Evolutionary conservation across 2,329 filamentous ascomycete genomes (phyloP).

Genomic region (Eutypella sp.): DNA sequence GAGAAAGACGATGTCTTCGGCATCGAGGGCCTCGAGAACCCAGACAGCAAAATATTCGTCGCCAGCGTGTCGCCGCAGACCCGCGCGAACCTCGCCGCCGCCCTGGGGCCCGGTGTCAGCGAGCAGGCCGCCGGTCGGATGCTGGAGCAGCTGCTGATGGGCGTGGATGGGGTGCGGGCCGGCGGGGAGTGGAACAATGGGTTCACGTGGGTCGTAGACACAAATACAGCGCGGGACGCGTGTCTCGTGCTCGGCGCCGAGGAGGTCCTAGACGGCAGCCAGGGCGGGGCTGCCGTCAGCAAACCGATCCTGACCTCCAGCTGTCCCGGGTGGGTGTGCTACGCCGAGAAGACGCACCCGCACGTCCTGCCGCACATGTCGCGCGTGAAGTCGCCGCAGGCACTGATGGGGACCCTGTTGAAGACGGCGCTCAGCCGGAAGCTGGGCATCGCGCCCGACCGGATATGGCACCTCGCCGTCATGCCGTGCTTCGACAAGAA

Average conservation of each 20-base stretch:
- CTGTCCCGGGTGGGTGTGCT: slow-evolving; percentile 98
- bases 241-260: slow-evolving; percentile 76
- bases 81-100: slow-evolving; percentile 81
- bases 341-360: slow-evolving; percentile 96
- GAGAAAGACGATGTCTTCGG: slow-evolving; percentile 25
- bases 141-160: slow-evolving; percentile 74
- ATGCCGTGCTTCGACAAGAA: slow-evolving; percentile 99
- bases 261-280: slow-evolving; percentile 52
- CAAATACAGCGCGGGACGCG: slow-evolving; percentile 75
- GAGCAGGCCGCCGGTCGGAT: slow-evolving; percentile 73
- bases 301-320: slow-evolving; percentile 77
- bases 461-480: slow-evolving; percentile 89
- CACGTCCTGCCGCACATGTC: slow-evolving; percentile 89
- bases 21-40: slow-evolving; percentile 50
- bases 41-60: slow-evolving; percentile 73
- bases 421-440: slow-evolving; percentile 77
- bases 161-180: slow-evolving; percentile 60
- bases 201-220: slow-evolving; percentile 89
- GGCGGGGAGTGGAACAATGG: slow-evolving; percentile 69
- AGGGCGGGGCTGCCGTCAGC: slow-evolving; percentile 11
- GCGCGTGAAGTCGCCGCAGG: slow-evolving; percentile 88
- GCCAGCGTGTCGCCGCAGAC: slow-evolving; percentile 91
- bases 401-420: slow-evolving; percentile 80
- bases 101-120: slow-evolving; percentile 66
- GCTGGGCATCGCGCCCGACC: slow-evolving; percentile 66